A percentile compares a stretch with the other conserved stretches of the same genome.
Evolutionary conservation across 306 rosid species (phyloP).

Genomic region (Vigna mungo): DNA sequence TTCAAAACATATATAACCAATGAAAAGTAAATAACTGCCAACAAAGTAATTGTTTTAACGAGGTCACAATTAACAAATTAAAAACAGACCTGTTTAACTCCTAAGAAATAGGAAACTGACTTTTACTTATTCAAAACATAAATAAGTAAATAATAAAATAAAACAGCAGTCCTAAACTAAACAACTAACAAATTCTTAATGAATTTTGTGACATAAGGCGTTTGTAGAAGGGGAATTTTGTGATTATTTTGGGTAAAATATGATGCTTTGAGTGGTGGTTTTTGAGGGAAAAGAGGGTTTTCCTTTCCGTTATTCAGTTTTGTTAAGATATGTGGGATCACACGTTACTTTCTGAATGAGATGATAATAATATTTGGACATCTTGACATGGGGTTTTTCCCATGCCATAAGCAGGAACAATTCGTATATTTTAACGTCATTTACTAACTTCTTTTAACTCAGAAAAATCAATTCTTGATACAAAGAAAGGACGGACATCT

Average conservation of each 20-base stretch:
- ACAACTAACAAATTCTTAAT: no score
- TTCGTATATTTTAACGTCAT: conserved; percentile 20
- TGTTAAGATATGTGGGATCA: conserved; percentile 8
- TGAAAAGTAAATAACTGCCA: no score
- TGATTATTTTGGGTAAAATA: neutral
- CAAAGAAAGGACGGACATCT: conserved; percentile 50
- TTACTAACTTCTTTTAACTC: conserved; percentile 38
- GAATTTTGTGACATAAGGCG: neutral
- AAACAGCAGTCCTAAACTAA: no score
- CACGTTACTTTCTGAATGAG: conserved; percentile 18
- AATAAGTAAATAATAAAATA: no score
- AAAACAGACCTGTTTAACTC: no score
- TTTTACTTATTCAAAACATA: no score
- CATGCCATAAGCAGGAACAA: conserved; percentile 2
- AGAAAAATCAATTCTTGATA: conserved; percentile 63
- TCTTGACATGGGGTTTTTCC: conserved; percentile 23
- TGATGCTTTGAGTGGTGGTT: neutral
- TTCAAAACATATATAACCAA: no score
- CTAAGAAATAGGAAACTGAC: no score
- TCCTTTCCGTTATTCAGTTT: conserved; percentile 1
- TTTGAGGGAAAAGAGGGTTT: neutral
- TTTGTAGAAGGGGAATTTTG: neutral
- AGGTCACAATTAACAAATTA: no score
- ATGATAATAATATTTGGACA: neutral
- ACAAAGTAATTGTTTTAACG: no score